phyloP scores from a whole-genome alignment of 495 filamentous ascomycete genomes.

The Beverwykella pulmonaria region DNA sequence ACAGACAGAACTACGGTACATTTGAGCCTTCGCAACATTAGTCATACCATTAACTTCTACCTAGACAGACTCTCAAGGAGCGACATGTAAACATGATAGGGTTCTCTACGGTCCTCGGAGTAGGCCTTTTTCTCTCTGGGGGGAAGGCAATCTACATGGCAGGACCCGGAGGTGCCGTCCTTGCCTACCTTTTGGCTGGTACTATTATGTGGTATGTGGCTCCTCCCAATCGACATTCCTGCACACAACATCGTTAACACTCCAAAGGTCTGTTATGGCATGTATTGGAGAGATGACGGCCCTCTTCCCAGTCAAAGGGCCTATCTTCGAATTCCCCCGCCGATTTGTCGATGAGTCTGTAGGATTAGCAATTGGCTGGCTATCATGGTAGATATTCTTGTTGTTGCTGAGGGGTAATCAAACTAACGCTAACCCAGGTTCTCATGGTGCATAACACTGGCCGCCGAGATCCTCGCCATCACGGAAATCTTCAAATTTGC shows the following conservation, averaged over 20 bases:
- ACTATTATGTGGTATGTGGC: slow-evolving; percentile 53
- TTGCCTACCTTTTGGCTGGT: slow-evolving; percentile 51
- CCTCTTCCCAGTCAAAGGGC: slow-evolving; percentile 54
- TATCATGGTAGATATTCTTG: slow-evolving; percentile 51
- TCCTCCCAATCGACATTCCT: not conserved
- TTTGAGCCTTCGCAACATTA: not conserved
- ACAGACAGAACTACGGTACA: not conserved
- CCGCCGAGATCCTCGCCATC: slow-evolving; percentile 50
- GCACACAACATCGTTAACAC: not conserved
- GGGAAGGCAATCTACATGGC: slow-evolving; percentile 46
- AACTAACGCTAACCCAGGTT: too few relatives aligned
- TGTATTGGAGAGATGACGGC: slow-evolving; percentile 56
- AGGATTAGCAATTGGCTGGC: slow-evolving; percentile 55
- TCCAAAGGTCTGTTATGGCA: slow-evolving; percentile 34
- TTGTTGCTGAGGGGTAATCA: too few relatives aligned
- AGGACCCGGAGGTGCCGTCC: slow-evolving; percentile 44
- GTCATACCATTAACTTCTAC: too few relatives aligned
- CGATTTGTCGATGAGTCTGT: slow-evolving; percentile 52
- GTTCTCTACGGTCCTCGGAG: slow-evolving; percentile 42
- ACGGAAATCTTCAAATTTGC: slow-evolving; percentile 49
- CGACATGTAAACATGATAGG: slow-evolving; percentile 48
- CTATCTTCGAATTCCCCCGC: slow-evolving; percentile 53
- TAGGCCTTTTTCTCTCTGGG: slow-evolving; percentile 46
- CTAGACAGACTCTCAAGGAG: slow-evolving; percentile 19
- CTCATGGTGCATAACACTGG: slow-evolving; percentile 45